Conservation (phyloP, 2,329 filamentous ascomycete species). For the Diaporthe sp. region DNA sequence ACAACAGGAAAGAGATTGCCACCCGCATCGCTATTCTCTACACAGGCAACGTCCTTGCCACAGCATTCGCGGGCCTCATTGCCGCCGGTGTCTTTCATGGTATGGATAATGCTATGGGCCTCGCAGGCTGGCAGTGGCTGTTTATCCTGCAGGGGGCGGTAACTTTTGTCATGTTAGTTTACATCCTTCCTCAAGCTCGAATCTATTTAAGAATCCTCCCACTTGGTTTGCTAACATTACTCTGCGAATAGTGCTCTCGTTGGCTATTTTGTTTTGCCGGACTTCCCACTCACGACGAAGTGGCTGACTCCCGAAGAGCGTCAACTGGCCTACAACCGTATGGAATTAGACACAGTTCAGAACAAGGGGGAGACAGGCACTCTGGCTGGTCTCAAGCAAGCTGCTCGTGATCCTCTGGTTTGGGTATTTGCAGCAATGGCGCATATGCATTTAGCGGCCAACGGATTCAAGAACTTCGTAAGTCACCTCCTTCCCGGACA, state of each 20-base stretch:
- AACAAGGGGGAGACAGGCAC: slow-evolving; percentile 44
- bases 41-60: slow-evolving; percentile 75
- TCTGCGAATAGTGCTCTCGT: slow-evolving; percentile 44
- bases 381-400: slow-evolving; percentile 43
- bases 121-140: slow-evolving; percentile 57
- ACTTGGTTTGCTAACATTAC: neutral
- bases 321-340: slow-evolving; percentile 24
- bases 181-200: too few relatives aligned
- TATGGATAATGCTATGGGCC: slow-evolving; percentile 57
- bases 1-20: slow-evolving; percentile 75
- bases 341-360: slow-evolving; percentile 34
- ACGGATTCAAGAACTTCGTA: slow-evolving; percentile 53
- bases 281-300: slow-evolving; percentile 32
- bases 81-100: slow-evolving; percentile 73
- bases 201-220: too few relatives aligned
- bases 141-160: slow-evolving; percentile 49
- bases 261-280: slow-evolving; percentile 39
- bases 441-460: slow-evolving; percentile 54
- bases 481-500: neutral
- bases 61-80: slow-evolving; percentile 76
- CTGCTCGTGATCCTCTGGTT: slow-evolving; percentile 43
- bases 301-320: slow-evolving; percentile 30
- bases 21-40: slow-evolving; percentile 72
- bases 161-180: slow-evolving; percentile 45
- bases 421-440: slow-evolving; percentile 42